Percentiles rank a stretch among this genome's conserved stretches.
phyloP scores from a whole-genome alignment of 2,329 filamentous ascomycete species.

The Xylariomycetidae sp. region DNA sequence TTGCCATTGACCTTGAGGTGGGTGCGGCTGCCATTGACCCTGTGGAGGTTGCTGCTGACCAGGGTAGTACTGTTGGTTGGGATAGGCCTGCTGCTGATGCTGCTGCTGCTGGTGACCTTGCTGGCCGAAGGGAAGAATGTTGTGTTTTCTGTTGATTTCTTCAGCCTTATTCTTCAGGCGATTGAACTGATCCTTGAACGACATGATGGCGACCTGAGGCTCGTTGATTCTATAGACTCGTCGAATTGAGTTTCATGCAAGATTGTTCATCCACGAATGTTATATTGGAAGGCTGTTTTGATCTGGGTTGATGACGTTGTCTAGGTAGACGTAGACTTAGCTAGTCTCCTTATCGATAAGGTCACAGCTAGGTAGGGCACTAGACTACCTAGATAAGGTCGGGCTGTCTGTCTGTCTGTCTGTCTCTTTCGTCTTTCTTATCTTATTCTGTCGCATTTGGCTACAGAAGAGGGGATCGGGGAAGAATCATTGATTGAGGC shows the following conservation, averaged over 20 bases:
- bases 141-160: constrained; percentile 26
- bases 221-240: background rate
- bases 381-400: no score
- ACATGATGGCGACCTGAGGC: constrained; percentile 13
- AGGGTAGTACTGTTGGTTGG: constrained; percentile 15
- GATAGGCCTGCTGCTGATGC: constrained; percentile 9
- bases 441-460: no score
- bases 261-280: background rate
- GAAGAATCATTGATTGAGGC: no score
- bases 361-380: no score
- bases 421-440: no score
- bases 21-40: constrained; percentile 10
- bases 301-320: background rate
- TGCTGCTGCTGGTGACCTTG: constrained; percentile 10
- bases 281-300: no score
- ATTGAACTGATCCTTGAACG: constrained; percentile 30
- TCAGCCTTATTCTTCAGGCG: constrained; percentile 35
- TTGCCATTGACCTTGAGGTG: constrained; percentile 7
- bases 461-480: no score
- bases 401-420: no score
- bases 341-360: background rate
- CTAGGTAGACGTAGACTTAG: no score
- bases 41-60: constrained; percentile 16
- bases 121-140: constrained; percentile 17
- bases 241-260: background rate